A percentile compares a stretch with the other conserved stretches of the same genome.
These are phyloP conservation scores for Quercus tomentella DNA, from an alignment of 331 rosid species.

Conservation along the genomic window DNA sequence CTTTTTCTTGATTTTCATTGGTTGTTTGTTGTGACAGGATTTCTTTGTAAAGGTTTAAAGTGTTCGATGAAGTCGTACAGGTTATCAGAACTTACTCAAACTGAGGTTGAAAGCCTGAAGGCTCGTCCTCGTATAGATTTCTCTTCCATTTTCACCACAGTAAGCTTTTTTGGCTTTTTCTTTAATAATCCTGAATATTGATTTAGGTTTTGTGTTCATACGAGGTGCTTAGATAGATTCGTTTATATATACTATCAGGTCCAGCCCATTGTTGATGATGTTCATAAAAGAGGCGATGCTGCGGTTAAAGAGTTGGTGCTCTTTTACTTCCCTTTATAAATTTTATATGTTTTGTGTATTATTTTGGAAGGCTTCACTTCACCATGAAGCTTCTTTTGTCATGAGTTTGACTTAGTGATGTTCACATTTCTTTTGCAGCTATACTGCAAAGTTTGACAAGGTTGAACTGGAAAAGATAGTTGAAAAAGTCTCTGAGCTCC, in stretches of 20 bases:
- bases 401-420: not conserved
- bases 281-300: conserved; percentile 74
- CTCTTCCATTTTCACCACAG: conserved; percentile 78
- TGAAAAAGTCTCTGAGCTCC: conserved; percentile 68
- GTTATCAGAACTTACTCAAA: conserved; percentile 60
- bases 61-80: conserved; percentile 74
- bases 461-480: conserved; percentile 59
- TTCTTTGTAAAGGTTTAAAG: conserved; percentile 28
- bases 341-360: not conserved
- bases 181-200: not conserved
- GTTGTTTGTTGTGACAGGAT: conserved; percentile 27
- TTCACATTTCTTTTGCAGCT: conserved; percentile 38
- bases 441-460: conserved; percentile 81
- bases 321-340: not conserved
- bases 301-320: conserved; percentile 77
- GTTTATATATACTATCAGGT: conserved; percentile 43
- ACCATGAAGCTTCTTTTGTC: not conserved
- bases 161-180: conserved; percentile 15
- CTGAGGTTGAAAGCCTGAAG: conserved; percentile 68
- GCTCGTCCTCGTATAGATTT: conserved; percentile 94
- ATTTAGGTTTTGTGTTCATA: not conserved
- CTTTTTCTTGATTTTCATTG: not conserved
- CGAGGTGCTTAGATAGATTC: not conserved
- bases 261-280: conserved; percentile 92
- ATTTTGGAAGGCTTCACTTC: not conserved